Conservation (phyloP, 345 rosid species). For the Salix udensis region DNA sequence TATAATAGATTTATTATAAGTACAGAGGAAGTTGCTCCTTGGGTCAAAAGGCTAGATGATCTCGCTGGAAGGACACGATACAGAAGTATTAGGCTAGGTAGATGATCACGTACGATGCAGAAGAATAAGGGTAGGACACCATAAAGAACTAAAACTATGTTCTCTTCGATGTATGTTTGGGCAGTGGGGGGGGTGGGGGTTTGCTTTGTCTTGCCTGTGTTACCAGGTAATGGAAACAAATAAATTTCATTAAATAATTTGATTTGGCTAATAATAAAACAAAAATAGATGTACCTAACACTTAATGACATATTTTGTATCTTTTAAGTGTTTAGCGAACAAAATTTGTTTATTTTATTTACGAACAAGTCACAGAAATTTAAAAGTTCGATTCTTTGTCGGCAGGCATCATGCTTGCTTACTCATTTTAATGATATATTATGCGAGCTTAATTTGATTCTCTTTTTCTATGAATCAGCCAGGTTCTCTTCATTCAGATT, state of each 20-base stretch:
- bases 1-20: too few relatives aligned
- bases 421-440: constrained; percentile 2
- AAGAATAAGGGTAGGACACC: neutral
- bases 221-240: constrained; percentile 23
- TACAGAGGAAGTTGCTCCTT: neutral
- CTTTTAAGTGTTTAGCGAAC: constrained; percentile 9
- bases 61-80: constrained; percentile 11
- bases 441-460: neutral
- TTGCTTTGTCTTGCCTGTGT: constrained; percentile 10
- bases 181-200: constrained; percentile 13
- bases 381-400: constrained; percentile 21
- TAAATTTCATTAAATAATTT: constrained; percentile 7
- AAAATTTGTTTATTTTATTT: neutral
- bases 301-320: constrained; percentile 15
- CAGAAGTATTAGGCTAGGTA: constrained; percentile 6
- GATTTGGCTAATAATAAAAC: constrained; percentile 15
- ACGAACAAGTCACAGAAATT: neutral
- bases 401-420: constrained; percentile 14
- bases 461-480: neutral
- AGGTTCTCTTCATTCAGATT: too few relatives aligned
- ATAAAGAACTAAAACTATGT: constrained; percentile 28
- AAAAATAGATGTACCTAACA: constrained; percentile 30
- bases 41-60: neutral
- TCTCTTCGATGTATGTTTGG: constrained; percentile 28
- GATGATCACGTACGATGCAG: neutral